Base-by-base conservation (phyloP, 2,329 filamentous ascomycete species). In the Huntiella savannae region DNA sequence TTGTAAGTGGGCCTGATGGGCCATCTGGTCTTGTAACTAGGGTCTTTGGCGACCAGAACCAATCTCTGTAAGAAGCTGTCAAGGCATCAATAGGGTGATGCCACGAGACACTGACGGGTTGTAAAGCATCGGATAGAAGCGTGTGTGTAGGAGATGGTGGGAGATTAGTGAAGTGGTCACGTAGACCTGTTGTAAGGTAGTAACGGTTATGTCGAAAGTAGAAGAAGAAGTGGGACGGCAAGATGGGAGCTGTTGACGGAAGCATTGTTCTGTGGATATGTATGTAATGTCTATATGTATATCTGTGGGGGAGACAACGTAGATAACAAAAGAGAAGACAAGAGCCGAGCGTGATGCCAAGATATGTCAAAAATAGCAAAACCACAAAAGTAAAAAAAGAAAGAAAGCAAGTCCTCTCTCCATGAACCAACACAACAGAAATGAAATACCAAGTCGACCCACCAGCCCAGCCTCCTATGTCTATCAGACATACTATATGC, bases 181-280 rank as follows among this genome's bases (percentile, higher is more conserved):
- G 42, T 34, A 49, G 38, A 28, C 47, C 47, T 13, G 47, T 49
- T 19, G 38, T 43, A 8, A 49, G 43, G 37, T 41, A 49, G 47
- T 43, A 49, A 33, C 39, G 43, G 47, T 42, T n/a, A 17, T 48
- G 37, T 5, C 47, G 47, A 35, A 49, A 49, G 47, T 43, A 49
- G 39, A 49, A 49, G 12, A 49, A 49, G 34, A 49, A 49, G 39
- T 46, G 39, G 22, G 19, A 17, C 16, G 40, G 17, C 17, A 48
- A 12, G 12, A 36, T 45, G 5, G 36, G 15, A 40, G 28, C 22
- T 22, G 19, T 37, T 35, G 42, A 39, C 11, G 28, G 38, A 40
- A 37, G 6, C 15, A 5, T 8, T 41, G 38, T 5, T 16, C 28
- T 16, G 17, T 33, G 13, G n/a, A 12, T 8, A 5, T 32, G 11